phyloP scores from a whole-genome alignment of 2,329 filamentous ascomycete species.

The Cladosporium austrohemisphaericum region DNA sequence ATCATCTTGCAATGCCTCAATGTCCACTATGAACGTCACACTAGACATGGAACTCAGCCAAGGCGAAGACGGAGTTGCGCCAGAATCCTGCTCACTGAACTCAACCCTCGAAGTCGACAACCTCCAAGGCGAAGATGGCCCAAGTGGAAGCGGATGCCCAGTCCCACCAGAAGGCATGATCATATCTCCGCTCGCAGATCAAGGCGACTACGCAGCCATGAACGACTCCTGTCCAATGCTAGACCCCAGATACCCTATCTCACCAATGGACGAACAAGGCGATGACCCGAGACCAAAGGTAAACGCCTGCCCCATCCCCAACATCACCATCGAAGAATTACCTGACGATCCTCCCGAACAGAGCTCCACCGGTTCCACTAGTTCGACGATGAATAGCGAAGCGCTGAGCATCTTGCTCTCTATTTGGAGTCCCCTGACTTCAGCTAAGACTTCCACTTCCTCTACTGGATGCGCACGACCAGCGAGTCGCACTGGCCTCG shows the following conservation, averaged over 20 bases:
- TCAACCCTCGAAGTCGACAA: not conserved
- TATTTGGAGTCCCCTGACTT: too few relatives aligned
- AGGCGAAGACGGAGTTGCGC: not conserved
- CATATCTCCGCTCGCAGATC: not conserved
- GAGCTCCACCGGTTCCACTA: too few relatives aligned
- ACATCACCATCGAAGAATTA: not conserved
- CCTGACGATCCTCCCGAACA: not conserved
- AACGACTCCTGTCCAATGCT: not conserved
- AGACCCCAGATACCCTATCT: not conserved
- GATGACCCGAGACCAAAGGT: conserved; percentile 6
- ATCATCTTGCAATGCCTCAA: not conserved
- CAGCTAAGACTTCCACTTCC: too few relatives aligned
- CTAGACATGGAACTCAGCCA: not conserved
- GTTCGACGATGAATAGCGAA: too few relatives aligned
- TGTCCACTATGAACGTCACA: not conserved
- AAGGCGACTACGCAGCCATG: not conserved
- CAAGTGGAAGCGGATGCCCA: not conserved
- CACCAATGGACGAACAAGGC: conserved; percentile 4
- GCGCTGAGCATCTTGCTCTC: too few relatives aligned
- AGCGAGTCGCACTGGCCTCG: too few relatives aligned
- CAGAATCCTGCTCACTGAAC: not conserved
- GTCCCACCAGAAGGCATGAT: not conserved
- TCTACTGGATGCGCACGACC: too few relatives aligned
- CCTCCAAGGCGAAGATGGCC: conserved; percentile 10
- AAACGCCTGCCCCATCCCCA: not conserved